These are phyloP conservation scores for Carpinus viminea DNA, from an alignment of 306 rosid species.

Conservation along the genomic window DNA sequence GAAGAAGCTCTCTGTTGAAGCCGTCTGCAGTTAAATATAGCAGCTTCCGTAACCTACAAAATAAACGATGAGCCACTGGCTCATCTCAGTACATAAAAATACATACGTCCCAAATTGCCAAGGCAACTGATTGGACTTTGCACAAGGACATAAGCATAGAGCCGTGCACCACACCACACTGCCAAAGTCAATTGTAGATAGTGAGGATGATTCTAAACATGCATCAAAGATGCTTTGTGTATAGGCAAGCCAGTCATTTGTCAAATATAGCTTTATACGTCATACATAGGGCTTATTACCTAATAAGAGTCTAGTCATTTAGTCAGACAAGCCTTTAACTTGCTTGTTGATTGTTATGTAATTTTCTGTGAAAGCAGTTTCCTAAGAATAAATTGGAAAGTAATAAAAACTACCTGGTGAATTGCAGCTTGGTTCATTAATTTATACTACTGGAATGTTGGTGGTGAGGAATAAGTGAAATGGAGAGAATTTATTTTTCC, in stretches of 20 bases:
- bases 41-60: slow-evolving; percentile 17
- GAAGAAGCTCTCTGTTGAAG: slow-evolving; percentile 60
- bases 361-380: slow-evolving; percentile 21
- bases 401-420: slow-evolving; percentile 12
- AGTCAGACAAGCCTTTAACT: slow-evolving; percentile 15
- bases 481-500: too few relatives aligned
- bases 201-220: slow-evolving; percentile 38
- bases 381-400: slow-evolving; percentile 32
- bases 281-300: slow-evolving; percentile 35
- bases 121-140: slow-evolving; percentile 1
- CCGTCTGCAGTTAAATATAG: slow-evolving; percentile 46
- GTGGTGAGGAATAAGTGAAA: too few relatives aligned
- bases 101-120: slow-evolving; percentile 24
- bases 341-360: slow-evolving; percentile 20
- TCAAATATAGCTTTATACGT: slow-evolving; percentile 32
- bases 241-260: slow-evolving; percentile 35
- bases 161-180: slow-evolving; percentile 14
- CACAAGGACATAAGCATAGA: neutral
- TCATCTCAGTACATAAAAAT: slow-evolving; percentile 16
- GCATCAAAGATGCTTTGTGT: slow-evolving; percentile 29
- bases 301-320: slow-evolving; percentile 2
- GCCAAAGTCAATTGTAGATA: slow-evolving; percentile 42
- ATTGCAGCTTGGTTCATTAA: neutral
- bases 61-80: slow-evolving; percentile 34
- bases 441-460: neutral